Evolutionary conservation across 352 stramenopile genomes (phyloP), one percentile per base, ranked within the genome.

Genomic region (Thalassiosira ordinaria): DNA sequence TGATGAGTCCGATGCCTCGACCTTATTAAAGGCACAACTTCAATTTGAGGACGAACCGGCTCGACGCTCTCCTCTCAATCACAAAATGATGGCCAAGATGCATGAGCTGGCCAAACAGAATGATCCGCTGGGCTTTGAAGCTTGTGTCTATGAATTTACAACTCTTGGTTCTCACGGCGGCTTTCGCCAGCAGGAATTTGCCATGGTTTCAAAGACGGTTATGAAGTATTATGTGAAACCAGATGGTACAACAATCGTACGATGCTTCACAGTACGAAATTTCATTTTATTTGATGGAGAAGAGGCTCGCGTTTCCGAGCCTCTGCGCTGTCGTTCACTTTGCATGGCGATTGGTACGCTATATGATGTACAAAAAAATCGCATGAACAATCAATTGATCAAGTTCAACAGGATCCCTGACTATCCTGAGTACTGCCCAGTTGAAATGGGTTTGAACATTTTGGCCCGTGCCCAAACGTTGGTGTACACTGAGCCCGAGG

Each of bases 311-410:
- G 16, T 20, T 3, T 55, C n/a, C 6, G 16, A 27, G n/a, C n/a
- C n/a, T n/a, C n/a, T n/a, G n/a, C n/a, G n/a, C n/a, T n/a, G n/a
- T n/a, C n/a, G n/a, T n/a, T n/a, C n/a, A n/a, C n/a, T n/a, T n/a
- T n/a, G n/a, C n/a, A n/a, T n/a, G n/a, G n/a, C n/a, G n/a, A 27
- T 51, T 6, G 59, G 59, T 20, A 26, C 24, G 7, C 6, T n/a
- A 67, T 67, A 67, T 20, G 31, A 67, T 29, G 22, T 66, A 7
- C 57, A 66, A 31, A 66, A 66, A 29, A 66, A 66, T 27, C 24
- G 57, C 18, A 49, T 49, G 24, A 66, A 66, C n/a, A n/a, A n/a
- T n/a, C n/a, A n/a, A n/a, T n/a, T 66, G 24, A 29, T 3, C 57
- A 66, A 29, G 22, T 66, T n/a, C 53, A 16, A 47, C 9, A 2